Evolutionary conservation across 73 alveolate genomes (phyloP).

Genomic region (Paramecium caudatum): DNA sequence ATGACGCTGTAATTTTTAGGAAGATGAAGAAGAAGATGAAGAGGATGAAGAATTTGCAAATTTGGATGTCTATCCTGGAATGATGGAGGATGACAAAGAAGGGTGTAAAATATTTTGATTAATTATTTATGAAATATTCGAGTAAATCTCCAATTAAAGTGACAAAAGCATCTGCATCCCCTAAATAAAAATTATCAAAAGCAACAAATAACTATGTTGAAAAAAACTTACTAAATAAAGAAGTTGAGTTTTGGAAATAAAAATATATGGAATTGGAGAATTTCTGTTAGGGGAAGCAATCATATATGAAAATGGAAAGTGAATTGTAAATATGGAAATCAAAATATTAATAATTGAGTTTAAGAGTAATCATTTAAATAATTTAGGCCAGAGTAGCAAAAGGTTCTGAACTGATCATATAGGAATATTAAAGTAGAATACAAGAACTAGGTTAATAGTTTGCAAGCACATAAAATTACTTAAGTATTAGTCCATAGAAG

Average conservation of each 20-base stretch:
- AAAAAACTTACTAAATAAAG: background rate
- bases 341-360: constrained; percentile 4
- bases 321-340: constrained; percentile 42
- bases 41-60: constrained; percentile 62
- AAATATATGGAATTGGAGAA: background rate
- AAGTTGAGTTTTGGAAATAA: constrained; percentile 2
- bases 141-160: constrained; percentile 22
- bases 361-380: constrained; percentile 3
- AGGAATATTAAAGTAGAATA: constrained; percentile 21
- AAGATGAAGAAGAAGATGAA: constrained; percentile 61
- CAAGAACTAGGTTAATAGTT: background rate
- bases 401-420: constrained; percentile 18
- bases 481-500: background rate
- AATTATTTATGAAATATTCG: background rate
- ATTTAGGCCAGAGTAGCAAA: constrained; percentile 56
- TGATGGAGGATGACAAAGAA: constrained; percentile 63
- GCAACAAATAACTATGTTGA: background rate
- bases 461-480: background rate
- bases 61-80: constrained; percentile 56
- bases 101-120: constrained; percentile 45
- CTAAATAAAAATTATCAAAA: background rate
- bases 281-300: constrained; percentile 11
- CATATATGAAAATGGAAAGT: constrained; percentile 9
- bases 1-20: background rate
- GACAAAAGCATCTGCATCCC: background rate